Conservation (phyloP, 345 rosid species). For the Noccaea caerulescens region DNA sequence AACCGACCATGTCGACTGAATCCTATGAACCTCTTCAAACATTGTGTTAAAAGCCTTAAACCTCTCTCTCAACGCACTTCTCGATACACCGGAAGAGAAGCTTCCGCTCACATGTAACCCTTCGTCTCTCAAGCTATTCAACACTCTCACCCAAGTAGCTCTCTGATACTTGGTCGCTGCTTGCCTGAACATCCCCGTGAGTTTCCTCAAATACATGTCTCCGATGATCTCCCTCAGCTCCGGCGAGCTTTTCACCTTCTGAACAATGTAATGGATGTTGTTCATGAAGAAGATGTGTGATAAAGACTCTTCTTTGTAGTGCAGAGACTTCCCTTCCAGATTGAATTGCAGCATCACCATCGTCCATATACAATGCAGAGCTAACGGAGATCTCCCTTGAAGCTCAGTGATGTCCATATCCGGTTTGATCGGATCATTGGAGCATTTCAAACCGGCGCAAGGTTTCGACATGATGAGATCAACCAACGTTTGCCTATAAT, state of each 20-base stretch:
- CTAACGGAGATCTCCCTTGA: constrained; percentile 73
- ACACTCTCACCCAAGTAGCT: constrained; percentile 84
- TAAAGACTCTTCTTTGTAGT: constrained; percentile 70
- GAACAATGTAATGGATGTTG: constrained; percentile 92
- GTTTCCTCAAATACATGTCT: constrained; percentile 69
- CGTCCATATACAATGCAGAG: constrained; percentile 87
- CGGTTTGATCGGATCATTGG: constrained; percentile 73
- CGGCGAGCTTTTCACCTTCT: constrained; percentile 76
- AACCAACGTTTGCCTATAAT: constrained; percentile 78
- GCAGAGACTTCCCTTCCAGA: constrained; percentile 86
- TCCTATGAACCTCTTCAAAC: constrained; percentile 91
- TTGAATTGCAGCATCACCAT: constrained; percentile 89
- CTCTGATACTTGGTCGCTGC: constrained; percentile 91
- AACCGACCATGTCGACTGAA: constrained; percentile 77
- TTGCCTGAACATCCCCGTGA: constrained; percentile 73
- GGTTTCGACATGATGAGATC: constrained; percentile 86
- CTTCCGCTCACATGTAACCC: constrained; percentile 87
- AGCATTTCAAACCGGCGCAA: constrained; percentile 77
- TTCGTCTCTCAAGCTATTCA: constrained; percentile 88
- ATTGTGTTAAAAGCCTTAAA: constrained; percentile 86
- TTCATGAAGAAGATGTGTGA: constrained; percentile 88
- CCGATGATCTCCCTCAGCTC: constrained; percentile 91
- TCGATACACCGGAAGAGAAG: constrained; percentile 87
- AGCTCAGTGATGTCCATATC: constrained; percentile 83
- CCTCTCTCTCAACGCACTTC: constrained; percentile 80